Percentiles rank a stretch among this genome's conserved stretches.
These are phyloP conservation scores for Komagataella mondaviorum DNA, from an alignment of 805 yeast genomes.

Conservation along the genomic window DNA sequence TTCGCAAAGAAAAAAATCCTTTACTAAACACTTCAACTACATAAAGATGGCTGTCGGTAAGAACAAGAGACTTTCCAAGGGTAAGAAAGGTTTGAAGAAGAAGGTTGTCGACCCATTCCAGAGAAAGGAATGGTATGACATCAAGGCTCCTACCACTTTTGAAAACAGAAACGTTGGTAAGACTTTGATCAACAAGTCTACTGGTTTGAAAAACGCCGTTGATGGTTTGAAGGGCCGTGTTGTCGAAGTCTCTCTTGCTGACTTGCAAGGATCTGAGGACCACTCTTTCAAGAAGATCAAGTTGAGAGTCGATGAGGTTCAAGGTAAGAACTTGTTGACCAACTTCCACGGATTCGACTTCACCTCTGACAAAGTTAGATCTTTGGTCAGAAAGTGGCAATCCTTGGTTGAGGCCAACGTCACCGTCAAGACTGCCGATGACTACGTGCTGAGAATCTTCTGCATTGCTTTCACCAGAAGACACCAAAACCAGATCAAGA, in stretches of 20 bases:
- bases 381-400: conserved; percentile 98
- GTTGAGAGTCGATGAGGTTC: conserved; percentile 97
- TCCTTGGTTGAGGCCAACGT: conserved; percentile 95
- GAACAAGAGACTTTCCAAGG: conserved; percentile 71
- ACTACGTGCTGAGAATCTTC: conserved; percentile 91
- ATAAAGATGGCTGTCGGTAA: conserved; percentile 45
- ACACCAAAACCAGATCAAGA: conserved; percentile 92
- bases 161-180: conserved; percentile 98
- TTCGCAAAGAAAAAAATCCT: conserved; percentile 4
- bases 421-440: conserved; percentile 96
- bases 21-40: conserved; percentile 1
- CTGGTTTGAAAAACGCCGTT: conserved; percentile 96
- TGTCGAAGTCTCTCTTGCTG: conserved; percentile 91
- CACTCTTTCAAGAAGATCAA: conserved; percentile 95
- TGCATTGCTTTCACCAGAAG: conserved; percentile 98
- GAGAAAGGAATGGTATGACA: conserved; percentile 97
- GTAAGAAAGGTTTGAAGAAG: conserved; percentile 98
- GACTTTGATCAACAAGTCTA: conserved; percentile 95
- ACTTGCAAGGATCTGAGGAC: conserved; percentile 97
- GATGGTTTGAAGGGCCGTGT: conserved; percentile 98
- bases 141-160: conserved; percentile 97
- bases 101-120: conserved; percentile 98
- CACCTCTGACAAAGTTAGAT: conserved; percentile 95
- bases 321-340: conserved; percentile 96
- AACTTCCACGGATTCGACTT: conserved; percentile 99